phyloP scores from a whole-genome alignment of 805 yeast species.

The Ogataea glucozyma region DNA sequence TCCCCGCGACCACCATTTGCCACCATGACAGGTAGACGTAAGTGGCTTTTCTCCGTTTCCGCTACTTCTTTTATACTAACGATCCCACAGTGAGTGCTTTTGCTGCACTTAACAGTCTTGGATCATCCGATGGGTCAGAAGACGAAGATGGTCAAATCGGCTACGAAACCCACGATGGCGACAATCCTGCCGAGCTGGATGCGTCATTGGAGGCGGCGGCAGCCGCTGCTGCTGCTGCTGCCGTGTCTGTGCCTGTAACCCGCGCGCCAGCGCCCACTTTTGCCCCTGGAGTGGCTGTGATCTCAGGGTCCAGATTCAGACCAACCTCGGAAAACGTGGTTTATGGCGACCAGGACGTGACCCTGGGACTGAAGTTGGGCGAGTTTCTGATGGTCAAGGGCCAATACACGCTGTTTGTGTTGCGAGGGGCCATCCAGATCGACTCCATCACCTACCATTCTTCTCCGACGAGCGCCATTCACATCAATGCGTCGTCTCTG shows the following conservation, averaged over 20 bases:
- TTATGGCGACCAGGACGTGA: slow-evolving; percentile 33
- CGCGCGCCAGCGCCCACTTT: not conserved
- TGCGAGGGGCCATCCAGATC: slow-evolving; percentile 47
- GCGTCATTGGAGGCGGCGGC: slow-evolving; percentile 4
- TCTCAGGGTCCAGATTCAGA: slow-evolving; percentile 38
- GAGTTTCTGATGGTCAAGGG: slow-evolving; percentile 51
- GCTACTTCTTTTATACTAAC: not conserved
- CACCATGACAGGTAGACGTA: slow-evolving; percentile 6
- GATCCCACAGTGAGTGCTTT: slow-evolving; percentile 32
- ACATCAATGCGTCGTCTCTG: slow-evolving; percentile 38
- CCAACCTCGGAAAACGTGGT: slow-evolving; percentile 42
- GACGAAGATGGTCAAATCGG: slow-evolving; percentile 16
- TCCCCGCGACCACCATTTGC: not conserved
- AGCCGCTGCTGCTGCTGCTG: not conserved
- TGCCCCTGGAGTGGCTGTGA: slow-evolving; percentile 5
- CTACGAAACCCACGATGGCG: slow-evolving; percentile 14
- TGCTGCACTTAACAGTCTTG: slow-evolving; percentile 32
- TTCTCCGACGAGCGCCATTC: slow-evolving; percentile 12
- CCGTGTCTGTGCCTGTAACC: not conserved
- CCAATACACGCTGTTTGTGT: slow-evolving; percentile 43
- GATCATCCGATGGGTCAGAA: slow-evolving; percentile 9
- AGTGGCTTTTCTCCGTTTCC: not conserved
- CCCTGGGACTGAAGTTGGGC: slow-evolving; percentile 43
- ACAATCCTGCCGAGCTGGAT: slow-evolving; percentile 1
- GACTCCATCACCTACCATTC: slow-evolving; percentile 42